phyloP scores from a whole-genome alignment of 805 yeast genomes.

The Saccharomycopsis guyanensis region DNA sequence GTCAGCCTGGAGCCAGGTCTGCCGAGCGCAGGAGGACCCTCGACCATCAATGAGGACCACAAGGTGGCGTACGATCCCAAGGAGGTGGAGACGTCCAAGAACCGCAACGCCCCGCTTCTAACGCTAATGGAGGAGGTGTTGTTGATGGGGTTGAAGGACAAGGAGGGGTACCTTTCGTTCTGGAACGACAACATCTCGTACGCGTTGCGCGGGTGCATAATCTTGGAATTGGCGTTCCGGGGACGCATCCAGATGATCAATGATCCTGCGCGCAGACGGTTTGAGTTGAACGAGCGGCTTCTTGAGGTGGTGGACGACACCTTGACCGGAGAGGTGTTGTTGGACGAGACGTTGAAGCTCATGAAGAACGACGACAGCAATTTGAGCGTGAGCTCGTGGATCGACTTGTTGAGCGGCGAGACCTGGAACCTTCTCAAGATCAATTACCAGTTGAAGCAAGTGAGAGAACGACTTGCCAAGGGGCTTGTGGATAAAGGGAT shows the following conservation, averaged over 20 bases:
- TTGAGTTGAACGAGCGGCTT: slow-evolving; percentile 79
- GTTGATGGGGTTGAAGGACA: slow-evolving; percentile 87
- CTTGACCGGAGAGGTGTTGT: slow-evolving; percentile 88
- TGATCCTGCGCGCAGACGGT: slow-evolving; percentile 86
- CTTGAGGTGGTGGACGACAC: slow-evolving; percentile 80
- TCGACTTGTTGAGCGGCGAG: slow-evolving; percentile 87
- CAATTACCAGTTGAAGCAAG: slow-evolving; percentile 93
- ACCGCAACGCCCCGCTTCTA: slow-evolving; percentile 51
- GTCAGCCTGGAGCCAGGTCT: slow-evolving; percentile 2
- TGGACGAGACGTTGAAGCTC: slow-evolving; percentile 87
- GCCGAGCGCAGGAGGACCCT: slow-evolving; percentile 21
- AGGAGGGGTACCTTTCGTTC: slow-evolving; percentile 91
- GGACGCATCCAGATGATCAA: slow-evolving; percentile 83
- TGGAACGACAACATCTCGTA: slow-evolving; percentile 98
- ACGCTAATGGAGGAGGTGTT: slow-evolving; percentile 96
- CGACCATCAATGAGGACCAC: slow-evolving; percentile 33
- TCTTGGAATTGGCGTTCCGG: slow-evolving; percentile 86
- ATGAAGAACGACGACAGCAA: slow-evolving; percentile 80
- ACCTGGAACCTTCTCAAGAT: slow-evolving; percentile 96
- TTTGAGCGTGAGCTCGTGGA: slow-evolving; percentile 81
- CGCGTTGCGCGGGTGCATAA: slow-evolving; percentile 89
- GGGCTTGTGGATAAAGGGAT: slow-evolving; percentile 97
- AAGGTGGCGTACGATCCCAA: slow-evolving; percentile 78
- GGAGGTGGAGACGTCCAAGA: slow-evolving; percentile 31
- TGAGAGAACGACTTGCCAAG: slow-evolving; percentile 90